Evolutionary conservation across 1,284 basidiomycete species (phyloP), one percentile per base, ranked within the genome.

Genomic region (Xerocomus nothofagi): DNA sequence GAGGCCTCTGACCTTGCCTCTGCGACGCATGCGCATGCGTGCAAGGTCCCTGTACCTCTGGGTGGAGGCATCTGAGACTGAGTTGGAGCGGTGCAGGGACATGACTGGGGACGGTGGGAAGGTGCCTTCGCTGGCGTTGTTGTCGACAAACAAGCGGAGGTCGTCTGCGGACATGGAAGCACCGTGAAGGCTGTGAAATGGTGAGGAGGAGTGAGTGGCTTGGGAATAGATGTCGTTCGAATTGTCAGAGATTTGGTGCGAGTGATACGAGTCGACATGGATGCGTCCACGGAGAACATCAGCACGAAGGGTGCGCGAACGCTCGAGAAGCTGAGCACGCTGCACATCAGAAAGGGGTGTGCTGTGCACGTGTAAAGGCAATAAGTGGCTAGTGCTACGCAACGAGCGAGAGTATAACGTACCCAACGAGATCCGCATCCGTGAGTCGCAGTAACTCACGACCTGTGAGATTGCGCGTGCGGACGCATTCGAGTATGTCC

Each of bases 31-130:
- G 12, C 61, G 61, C 46, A 69, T 56, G 14, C 49, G 51, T 7
- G 68, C 68, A 15, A 69, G 65, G 42, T 67, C 68, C 48, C 49
- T 54, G 44, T 70, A 69, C 38, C 67, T 55, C 44, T 63, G 63
- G 0, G 60, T 52, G 3, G 63, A 56, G 7, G 57, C 53, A 31
- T 65, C 62, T 2, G 51, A 65, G 24, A 62, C 49, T 1, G 61
- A 59, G 47, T 65, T 49, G 34, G 62, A 66, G n/a, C 61, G 59
- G 15, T 55, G 54, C 15, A 65, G 24, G 6, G 61, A 58, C 39
- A 54, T 15, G 17, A 39, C 41, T 2, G 63, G 58, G 20, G 65
- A 55, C 30, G 33, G 42, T 11, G 58, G 54, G 30, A 54, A 29
- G 21, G 23, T n/a, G 7, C 14, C 34, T 21, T 44, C 40, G 8